Conservation (phyloP, 306 rosid species). For the Lathyrus sativus region DNA sequence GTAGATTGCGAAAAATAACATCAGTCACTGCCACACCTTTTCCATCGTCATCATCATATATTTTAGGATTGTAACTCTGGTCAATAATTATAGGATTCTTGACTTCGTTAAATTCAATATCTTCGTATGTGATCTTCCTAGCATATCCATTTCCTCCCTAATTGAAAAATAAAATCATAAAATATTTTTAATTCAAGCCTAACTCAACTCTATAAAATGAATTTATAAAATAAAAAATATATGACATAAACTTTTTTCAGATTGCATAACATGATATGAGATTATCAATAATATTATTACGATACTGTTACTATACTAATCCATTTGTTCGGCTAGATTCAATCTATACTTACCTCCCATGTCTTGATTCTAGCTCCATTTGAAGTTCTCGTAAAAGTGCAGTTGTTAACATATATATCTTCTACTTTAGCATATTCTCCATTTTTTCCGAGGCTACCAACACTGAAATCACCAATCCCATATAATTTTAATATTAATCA, state of each 20-base stretch:
- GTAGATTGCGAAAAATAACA: no score
- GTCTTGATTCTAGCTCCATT: constrained; percentile 71
- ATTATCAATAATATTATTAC: neutral
- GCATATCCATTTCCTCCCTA: constrained; percentile 63
- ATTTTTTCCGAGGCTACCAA: constrained; percentile 60
- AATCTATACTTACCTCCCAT: constrained; percentile 34
- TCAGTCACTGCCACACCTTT: no score
- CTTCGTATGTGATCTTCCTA: constrained; percentile 44
- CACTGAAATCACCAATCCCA: constrained; percentile 30
- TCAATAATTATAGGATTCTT: constrained; percentile 46
- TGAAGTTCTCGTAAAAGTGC: constrained; percentile 23
- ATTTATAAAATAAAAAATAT: neutral
- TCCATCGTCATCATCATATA: no score
- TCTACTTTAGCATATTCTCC: constrained; percentile 40
- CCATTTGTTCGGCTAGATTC: neutral
- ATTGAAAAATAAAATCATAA: neutral
- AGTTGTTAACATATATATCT: constrained; percentile 46
- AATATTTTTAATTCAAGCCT: neutral
- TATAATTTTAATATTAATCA: neutral
- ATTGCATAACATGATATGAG: no score
- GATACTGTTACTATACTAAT: neutral
- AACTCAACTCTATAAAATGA: neutral
- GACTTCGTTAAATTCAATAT: constrained; percentile 34
- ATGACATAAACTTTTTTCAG: neutral
- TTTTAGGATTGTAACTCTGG: no score